These are phyloP conservation scores for Blastocystis sp. DNA, from an alignment of 352 stramenopile genomes.

Conservation along the genomic window DNA sequence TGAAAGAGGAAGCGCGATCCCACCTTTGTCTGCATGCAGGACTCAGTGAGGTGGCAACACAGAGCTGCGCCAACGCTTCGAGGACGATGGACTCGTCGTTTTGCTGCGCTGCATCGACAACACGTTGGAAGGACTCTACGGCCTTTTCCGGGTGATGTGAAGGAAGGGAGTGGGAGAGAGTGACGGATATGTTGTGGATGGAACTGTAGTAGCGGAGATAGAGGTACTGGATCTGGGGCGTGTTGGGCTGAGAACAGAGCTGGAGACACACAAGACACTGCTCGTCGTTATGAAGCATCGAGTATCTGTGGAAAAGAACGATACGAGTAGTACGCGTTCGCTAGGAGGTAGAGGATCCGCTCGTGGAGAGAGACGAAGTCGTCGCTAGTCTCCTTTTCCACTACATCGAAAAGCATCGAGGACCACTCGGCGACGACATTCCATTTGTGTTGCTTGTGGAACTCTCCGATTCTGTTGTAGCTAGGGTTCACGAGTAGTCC, in stretches of 20 bases:
- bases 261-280: constrained; percentile 39
- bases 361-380: neutral
- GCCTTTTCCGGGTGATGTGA: constrained; percentile 6
- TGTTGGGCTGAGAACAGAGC: constrained; percentile 4
- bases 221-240: constrained; percentile 16
- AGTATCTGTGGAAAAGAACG: no score
- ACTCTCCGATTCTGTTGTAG: constrained; percentile 19
- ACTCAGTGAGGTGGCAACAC: neutral
- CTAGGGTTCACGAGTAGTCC: neutral
- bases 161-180: neutral
- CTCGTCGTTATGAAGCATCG: neutral
- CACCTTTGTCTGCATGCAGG: neutral
- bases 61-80: neutral
- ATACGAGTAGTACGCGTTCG: constrained; percentile 29
- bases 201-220: constrained; percentile 30
- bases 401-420: neutral
- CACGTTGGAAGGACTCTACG: neutral
- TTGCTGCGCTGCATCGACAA: neutral
- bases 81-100: neutral
- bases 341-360: constrained; percentile 3
- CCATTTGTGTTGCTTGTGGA: neutral
- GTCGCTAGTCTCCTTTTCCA: constrained; percentile 35
- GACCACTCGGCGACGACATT: neutral
- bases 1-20: neutral
- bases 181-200: neutral